These are phyloP conservation scores for Malassezia caprae DNA, from an alignment of 1,284 basidiomycete species.

Conservation along the genomic window DNA sequence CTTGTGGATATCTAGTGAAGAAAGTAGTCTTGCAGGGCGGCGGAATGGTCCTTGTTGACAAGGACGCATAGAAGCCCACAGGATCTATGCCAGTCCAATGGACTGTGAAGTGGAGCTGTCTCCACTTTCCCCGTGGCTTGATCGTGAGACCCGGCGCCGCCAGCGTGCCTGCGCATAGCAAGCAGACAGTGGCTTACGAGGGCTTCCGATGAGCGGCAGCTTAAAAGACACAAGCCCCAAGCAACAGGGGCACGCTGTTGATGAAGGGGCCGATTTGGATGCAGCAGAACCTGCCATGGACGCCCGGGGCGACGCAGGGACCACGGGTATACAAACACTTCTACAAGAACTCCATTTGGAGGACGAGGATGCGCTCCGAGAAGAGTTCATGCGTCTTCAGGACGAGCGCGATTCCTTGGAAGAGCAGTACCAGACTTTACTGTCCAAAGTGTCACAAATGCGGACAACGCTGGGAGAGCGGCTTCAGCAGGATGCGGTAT, in stretches of 20 bases:
- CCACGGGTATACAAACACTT: not conserved
- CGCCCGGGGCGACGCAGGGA: not conserved
- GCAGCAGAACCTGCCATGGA: not conserved
- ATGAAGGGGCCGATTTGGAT: not conserved
- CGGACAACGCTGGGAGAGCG: slow-evolving; percentile 85
- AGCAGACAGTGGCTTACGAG: not conserved
- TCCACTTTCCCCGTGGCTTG: not conserved
- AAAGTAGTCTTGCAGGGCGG: no score
- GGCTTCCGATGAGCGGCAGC: not conserved
- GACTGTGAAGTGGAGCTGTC: not conserved
- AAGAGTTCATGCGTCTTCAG: slow-evolving; percentile 23
- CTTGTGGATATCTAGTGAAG: no score
- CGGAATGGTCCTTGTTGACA: no score
- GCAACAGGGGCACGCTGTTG: not conserved
- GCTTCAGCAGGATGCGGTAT: slow-evolving; percentile 85
- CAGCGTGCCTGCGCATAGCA: not conserved
- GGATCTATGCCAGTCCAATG: not conserved
- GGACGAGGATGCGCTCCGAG: not conserved
- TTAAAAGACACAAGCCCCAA: not conserved
- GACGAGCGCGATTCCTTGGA: slow-evolving; percentile 77
- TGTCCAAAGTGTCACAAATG: slow-evolving; percentile 85
- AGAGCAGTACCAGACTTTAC: slow-evolving; percentile 71
- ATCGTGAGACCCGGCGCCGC: not conserved
- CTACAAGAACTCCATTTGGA: not conserved
- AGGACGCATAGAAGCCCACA: not conserved